phyloP scores from a whole-genome alignment of 192 early-diverging fungal species.

The Coemansia aciculifera region DNA sequence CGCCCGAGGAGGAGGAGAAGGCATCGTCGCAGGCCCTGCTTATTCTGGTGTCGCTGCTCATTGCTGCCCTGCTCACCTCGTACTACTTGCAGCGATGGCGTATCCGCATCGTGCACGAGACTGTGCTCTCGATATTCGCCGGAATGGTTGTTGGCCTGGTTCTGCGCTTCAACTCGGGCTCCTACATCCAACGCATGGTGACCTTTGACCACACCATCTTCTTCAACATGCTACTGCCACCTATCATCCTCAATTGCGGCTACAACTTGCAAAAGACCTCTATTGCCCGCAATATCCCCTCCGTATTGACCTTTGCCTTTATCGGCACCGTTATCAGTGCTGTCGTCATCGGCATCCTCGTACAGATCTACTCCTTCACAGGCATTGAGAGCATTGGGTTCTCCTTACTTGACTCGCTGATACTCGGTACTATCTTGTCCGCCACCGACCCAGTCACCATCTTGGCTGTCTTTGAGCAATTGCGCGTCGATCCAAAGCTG shows the following conservation, averaged over 20 bases:
- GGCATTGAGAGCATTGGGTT: constrained; percentile 71
- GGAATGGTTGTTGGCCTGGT: constrained; percentile 61
- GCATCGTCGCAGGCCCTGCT: constrained; percentile 82
- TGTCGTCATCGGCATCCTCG: constrained; percentile 78
- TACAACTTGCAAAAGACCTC: constrained; percentile 88
- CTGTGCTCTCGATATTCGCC: constrained; percentile 90
- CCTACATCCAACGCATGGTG: constrained; percentile 73
- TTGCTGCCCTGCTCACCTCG: constrained; percentile 80
- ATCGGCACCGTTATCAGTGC: constrained; percentile 91
- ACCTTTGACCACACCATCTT: constrained; percentile 91
- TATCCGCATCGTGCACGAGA: constrained; percentile 93
- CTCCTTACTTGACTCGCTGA: constrained; percentile 87
- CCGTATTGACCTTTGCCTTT: constrained; percentile 92
- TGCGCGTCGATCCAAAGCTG: constrained; percentile 90
- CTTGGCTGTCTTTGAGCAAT: constrained; percentile 90
- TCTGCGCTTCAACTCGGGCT: constrained; percentile 50
- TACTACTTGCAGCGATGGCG: constrained; percentile 86
- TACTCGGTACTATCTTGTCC: constrained; percentile 91
- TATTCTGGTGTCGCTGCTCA: constrained; percentile 81
- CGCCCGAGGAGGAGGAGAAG: constrained; percentile 65
- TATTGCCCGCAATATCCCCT: constrained; percentile 86
- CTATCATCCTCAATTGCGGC: constrained; percentile 96
- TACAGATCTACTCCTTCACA: constrained; percentile 68
- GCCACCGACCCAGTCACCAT: constrained; percentile 98
- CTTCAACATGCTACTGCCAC: constrained; percentile 95